phyloP scores from a whole-genome alignment of 805 yeast species.

The Kurtzmaniella fragi region DNA sequence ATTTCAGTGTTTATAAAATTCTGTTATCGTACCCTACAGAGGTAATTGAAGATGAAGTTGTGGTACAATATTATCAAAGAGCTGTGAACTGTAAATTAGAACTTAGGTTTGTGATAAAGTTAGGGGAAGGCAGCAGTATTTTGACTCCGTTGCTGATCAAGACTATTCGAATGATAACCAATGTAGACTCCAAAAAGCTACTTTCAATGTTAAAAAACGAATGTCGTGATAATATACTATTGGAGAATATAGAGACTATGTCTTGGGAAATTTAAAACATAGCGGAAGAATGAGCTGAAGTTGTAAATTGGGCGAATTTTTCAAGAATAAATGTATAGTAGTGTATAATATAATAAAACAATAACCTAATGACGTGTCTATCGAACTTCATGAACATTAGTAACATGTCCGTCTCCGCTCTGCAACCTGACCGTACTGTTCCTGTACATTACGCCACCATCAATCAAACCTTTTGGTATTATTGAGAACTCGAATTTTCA shows the following conservation, averaged over 20 bases:
- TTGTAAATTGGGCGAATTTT: too few relatives aligned
- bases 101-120: neutral
- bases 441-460: too few relatives aligned
- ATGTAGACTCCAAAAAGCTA: neutral
- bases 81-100: neutral
- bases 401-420: too few relatives aligned
- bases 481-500: too few relatives aligned
- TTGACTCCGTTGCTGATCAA: neutral
- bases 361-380: too few relatives aligned
- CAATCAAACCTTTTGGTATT: too few relatives aligned
- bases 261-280: neutral
- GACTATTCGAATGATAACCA: neutral
- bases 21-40: constrained; percentile 24
- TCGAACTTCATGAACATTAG: too few relatives aligned
- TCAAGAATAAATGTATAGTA: too few relatives aligned
- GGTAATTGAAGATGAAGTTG: constrained; percentile 5
- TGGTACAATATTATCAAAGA: constrained; percentile 4
- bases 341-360: too few relatives aligned
- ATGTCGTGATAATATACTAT: neutral
- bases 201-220: neutral
- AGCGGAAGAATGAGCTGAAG: too few relatives aligned
- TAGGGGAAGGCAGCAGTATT: neutral
- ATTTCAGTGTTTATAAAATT: constrained; percentile 25
- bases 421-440: too few relatives aligned
- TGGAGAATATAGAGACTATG: neutral